Conservation (phyloP, 1,284 basidiomycete genomes). For the Athelia psychrophila region DNA sequence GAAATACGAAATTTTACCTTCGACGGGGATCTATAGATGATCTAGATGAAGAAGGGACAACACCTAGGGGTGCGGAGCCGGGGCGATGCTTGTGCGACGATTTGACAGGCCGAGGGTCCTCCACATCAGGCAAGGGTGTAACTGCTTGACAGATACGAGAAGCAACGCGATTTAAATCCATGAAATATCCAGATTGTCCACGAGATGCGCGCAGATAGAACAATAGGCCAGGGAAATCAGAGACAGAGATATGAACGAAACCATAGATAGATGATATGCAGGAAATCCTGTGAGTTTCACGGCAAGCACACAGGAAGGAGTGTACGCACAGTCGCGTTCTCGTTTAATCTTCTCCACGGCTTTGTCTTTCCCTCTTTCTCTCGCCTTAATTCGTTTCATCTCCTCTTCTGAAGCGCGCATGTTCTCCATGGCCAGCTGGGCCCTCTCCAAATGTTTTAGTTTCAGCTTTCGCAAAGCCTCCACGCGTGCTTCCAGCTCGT, state of each 20-base stretch:
- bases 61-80: background rate
- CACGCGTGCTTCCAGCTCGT: constrained; percentile 68
- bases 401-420: constrained; percentile 65
- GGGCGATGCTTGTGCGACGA: background rate
- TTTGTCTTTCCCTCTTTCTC: constrained; percentile 73
- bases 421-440: constrained; percentile 69
- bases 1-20: constrained; percentile 23
- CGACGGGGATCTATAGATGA: constrained; percentile 22
- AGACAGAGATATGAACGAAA: too few species aligned
- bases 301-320: too few species aligned
- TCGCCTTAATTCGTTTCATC: constrained; percentile 69
- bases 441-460: constrained; percentile 53
- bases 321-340: constrained; percentile 71
- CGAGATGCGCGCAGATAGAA: constrained; percentile 13
- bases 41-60: constrained; percentile 13
- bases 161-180: too few species aligned
- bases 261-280: too few species aligned
- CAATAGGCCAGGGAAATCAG: constrained; percentile 4
- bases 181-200: too few species aligned
- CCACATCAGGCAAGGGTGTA: background rate
- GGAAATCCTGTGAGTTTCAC: too few species aligned
- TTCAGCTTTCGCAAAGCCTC: constrained; percentile 55
- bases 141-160: constrained; percentile 3
- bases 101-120: background rate
- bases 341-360: constrained; percentile 70